Evolutionary conservation across 2,329 filamentous ascomycete species (phyloP), one percentile per base, ranked within the genome.

Genomic region (Alternaria sp.): DNA sequence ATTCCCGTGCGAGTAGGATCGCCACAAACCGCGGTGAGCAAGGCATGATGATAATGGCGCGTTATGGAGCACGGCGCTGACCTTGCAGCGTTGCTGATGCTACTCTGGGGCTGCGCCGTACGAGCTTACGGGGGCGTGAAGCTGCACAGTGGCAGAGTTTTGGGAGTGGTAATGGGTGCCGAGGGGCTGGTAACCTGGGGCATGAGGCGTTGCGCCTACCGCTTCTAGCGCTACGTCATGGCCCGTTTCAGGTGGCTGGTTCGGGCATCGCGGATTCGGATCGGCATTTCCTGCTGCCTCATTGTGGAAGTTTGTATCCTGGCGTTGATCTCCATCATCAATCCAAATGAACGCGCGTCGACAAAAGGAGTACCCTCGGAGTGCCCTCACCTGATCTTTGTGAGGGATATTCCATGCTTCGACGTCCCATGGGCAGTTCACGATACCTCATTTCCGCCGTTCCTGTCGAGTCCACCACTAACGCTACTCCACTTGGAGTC

Each of bases 161-260:
- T 40, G 44, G 30, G 45, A 9, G 45, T 17, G 25, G 26, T 43
- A 15, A 43, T 40, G 30, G 17, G 40, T 53, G 54, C 54, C 46
- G 58, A 23, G 21, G 30, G 25, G 17, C 30, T 46, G 58, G 58
- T 56, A 61, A 40, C 25, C 44, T 47, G 45, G 40, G 57, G 49
- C 57, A 54, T 21, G 49, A 59, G 53, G 36, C 46, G 53, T 55
- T 61, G 59, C 53, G 46, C 52, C 46, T 57, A 43, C 59, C 59
- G 52, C 45, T 51, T 23, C 19, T 30, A 9, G 40, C 26, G 45
- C 43, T 62, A 57, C 55, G 59, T 62, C 59, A 62, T 54, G 25
- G 19, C 30, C 40, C 13, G 59, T 62, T 62, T 62, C 59, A 62
- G 8, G 9, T 13, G n/a, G 30, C 59, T 26, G 15, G 19, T 23